phyloP scores from a whole-genome alignment of 2,329 filamentous ascomycete genomes.

The Huntiella moniliformis region DNA sequence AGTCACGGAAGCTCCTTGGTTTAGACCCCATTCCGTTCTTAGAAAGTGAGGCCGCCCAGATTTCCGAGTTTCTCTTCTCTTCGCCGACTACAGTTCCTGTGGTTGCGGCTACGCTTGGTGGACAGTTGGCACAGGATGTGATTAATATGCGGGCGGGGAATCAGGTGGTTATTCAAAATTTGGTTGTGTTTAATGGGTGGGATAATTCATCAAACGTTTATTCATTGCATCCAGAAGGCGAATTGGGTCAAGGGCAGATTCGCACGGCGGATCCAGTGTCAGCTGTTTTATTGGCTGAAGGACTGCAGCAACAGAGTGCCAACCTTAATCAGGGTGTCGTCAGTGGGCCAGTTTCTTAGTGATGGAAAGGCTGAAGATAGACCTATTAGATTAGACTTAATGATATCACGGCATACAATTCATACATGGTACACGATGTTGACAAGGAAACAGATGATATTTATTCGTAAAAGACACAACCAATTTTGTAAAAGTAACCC shows the following conservation, averaged over 20 bases:
- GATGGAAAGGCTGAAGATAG: neutral
- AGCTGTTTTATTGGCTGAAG: neutral
- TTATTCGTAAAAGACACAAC: too few species aligned
- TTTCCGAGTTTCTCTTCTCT: constrained; percentile 74
- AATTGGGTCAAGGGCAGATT: constrained; percentile 8
- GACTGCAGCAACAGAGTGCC: too few species aligned
- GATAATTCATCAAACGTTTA: constrained; percentile 62
- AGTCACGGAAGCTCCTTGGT: constrained; percentile 57
- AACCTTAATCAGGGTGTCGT: too few species aligned
- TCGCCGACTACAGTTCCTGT: constrained; percentile 69
- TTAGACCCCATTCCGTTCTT: constrained; percentile 19
- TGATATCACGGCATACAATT: neutral
- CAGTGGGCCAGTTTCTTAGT: neutral
- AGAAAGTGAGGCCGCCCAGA: constrained; percentile 44
- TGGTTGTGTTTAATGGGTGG: constrained; percentile 79
- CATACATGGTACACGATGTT: neutral
- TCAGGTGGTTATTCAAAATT: constrained; percentile 91
- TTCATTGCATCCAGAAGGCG: constrained; percentile 53
- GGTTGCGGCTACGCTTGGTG: constrained; percentile 75
- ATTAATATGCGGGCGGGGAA: constrained; percentile 86
- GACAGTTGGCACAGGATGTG: constrained; percentile 82
- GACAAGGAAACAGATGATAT: neutral
- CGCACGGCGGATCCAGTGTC: constrained; percentile 4
- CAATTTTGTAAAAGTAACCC: too few species aligned
- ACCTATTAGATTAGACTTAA: neutral